phyloP scores from a whole-genome alignment of 371 early-diverging fungal species.

The Mortierella sp. region DNA sequence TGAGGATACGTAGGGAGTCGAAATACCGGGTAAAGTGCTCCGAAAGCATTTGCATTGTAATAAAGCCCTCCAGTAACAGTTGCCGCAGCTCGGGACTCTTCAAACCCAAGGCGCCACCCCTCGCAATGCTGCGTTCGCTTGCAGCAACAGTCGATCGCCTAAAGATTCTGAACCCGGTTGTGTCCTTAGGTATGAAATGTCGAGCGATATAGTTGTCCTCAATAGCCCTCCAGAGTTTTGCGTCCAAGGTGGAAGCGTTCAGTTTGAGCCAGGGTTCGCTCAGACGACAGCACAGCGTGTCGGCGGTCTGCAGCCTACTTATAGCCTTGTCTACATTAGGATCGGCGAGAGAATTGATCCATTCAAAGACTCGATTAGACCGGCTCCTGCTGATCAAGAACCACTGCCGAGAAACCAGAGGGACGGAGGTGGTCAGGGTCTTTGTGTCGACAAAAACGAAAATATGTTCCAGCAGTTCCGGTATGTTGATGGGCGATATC shows the following conservation, averaged over 20 bases:
- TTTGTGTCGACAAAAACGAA: not conserved
- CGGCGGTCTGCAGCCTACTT: not conserved
- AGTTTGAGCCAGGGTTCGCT: not conserved
- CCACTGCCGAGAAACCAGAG: not conserved
- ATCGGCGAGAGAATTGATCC: not conserved
- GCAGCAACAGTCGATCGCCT: too few species aligned
- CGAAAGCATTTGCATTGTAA: not conserved
- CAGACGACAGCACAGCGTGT: not conserved
- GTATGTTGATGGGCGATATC: not conserved
- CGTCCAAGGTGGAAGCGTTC: not conserved
- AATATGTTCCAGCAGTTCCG: not conserved
- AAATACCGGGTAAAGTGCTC: not conserved
- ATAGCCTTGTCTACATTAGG: not conserved
- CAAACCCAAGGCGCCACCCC: not conserved
- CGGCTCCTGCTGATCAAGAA: not conserved
- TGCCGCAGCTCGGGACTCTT: not conserved
- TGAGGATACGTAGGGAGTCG: not conserved
- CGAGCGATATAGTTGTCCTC: not conserved
- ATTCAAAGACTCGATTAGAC: not conserved
- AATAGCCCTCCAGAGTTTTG: not conserved
- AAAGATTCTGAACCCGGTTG: too few species aligned
- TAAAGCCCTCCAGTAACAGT: not conserved
- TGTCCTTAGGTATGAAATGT: not conserved
- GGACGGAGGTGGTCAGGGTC: not conserved
- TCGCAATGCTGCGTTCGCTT: too few species aligned